A percentile compares a stretch with the other conserved stretches of the same genome.
Evolutionary conservation across 257 asterid genomes (phyloP).

Genomic region (Cynanchum wilfordii): DNA sequence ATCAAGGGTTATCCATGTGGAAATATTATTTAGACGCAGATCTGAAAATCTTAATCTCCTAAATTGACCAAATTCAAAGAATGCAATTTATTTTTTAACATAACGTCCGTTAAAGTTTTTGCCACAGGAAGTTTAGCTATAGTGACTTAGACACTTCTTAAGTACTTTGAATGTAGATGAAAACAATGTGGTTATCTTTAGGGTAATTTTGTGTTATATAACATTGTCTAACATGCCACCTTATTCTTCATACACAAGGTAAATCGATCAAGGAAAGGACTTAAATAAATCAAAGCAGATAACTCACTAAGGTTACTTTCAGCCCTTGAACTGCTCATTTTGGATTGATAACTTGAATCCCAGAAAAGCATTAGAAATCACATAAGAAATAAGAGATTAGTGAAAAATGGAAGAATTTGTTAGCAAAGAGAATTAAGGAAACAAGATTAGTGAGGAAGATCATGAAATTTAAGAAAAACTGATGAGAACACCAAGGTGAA

Average conservation of each 20-base stretch:
- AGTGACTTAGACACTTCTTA: not conserved
- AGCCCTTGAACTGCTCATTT: not conserved
- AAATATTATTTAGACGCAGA: not conserved
- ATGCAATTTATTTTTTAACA: not conserved
- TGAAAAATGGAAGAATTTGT: not conserved
- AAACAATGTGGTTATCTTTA: too few relatives aligned
- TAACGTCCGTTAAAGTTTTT: not conserved
- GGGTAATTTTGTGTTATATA: not conserved
- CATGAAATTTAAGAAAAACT: not conserved
- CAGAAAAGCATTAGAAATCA: not conserved
- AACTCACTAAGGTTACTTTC: not conserved
- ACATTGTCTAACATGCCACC: too few relatives aligned
- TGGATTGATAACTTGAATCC: not conserved
- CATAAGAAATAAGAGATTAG: not conserved
- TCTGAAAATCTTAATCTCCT: not conserved
- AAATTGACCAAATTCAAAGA: not conserved
- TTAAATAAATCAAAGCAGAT: not conserved
- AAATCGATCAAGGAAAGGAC: not conserved
- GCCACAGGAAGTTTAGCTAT: not conserved
- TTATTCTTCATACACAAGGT: too few relatives aligned
- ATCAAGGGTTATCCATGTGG: not conserved
- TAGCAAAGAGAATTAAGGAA: not conserved
- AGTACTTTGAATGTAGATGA: not conserved
- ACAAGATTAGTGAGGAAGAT: not conserved
- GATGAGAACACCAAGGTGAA: not conserved